phyloP scores from a whole-genome alignment of 306 rosid species.

The Acmispon strigosus region DNA sequence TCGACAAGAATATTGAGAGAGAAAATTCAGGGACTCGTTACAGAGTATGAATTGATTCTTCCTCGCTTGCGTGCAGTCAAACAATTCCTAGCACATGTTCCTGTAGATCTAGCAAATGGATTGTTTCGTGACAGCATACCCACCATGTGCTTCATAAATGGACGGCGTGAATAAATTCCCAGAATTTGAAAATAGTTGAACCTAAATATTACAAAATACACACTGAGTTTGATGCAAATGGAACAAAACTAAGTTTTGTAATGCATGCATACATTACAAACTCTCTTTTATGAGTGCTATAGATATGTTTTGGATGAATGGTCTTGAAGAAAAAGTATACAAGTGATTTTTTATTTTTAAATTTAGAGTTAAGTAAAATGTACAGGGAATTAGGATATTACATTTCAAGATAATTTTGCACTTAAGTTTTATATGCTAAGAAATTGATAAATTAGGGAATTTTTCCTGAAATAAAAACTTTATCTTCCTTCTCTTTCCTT shows the following conservation, averaged over 20 bases:
- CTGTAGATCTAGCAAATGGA: conserved; percentile 21
- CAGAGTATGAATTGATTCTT: background rate
- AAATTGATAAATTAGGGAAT: no score
- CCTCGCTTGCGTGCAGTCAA: background rate
- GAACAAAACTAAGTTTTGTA: conserved; percentile 3
- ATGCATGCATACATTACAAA: background rate
- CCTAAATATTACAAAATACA: background rate
- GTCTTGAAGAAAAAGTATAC: no score
- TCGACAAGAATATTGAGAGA: background rate
- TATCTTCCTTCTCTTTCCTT: no score
- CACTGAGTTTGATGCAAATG: background rate
- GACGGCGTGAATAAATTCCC: conserved; percentile 5
- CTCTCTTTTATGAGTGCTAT: background rate
- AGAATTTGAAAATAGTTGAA: background rate
- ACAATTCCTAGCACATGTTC: conserved; percentile 19
- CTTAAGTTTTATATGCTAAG: no score
- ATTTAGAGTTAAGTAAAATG: no score
- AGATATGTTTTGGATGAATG: no score
- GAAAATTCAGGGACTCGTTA: background rate
- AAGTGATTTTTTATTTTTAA: no score
- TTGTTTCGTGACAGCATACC: conserved; percentile 14
- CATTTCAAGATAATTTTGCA: no score
- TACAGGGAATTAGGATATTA: no score
- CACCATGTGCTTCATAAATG: conserved; percentile 25
- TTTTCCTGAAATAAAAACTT: no score